Evolutionary conservation across 495 filamentous ascomycete genomes (phyloP).

Genomic region (Trypethelium eluteriae): DNA sequence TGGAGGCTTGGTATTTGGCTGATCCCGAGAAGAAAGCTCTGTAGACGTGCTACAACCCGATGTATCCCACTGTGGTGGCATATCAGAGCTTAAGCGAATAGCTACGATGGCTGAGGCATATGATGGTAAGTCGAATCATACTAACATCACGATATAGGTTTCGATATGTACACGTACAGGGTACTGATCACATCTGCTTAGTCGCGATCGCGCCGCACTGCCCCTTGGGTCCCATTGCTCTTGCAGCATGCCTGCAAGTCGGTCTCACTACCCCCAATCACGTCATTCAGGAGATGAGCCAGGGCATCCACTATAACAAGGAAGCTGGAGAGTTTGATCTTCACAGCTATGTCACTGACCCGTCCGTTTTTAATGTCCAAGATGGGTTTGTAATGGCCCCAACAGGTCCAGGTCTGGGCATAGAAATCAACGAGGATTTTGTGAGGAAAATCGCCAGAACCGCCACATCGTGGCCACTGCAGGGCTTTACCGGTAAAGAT

Average conservation of each 20-base stretch:
- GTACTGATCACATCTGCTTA: not conserved
- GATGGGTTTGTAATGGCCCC: slow-evolving; percentile 60
- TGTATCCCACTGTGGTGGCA: slow-evolving; percentile 67
- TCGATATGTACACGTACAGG: not conserved
- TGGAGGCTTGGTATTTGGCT: not conserved
- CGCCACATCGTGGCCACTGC: slow-evolving; percentile 49
- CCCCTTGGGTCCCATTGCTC: slow-evolving; percentile 65
- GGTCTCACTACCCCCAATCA: slow-evolving; percentile 60
- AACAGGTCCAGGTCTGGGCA: slow-evolving; percentile 59
- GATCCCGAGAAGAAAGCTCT: slow-evolving; percentile 48
- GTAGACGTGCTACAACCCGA: slow-evolving; percentile 74
- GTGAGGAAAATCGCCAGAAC: slow-evolving; percentile 49
- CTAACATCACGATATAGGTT: no score
- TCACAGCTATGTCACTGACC: slow-evolving; percentile 57
- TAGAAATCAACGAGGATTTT: slow-evolving; percentile 64
- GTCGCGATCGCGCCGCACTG: slow-evolving; percentile 70
- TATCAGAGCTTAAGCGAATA: slow-evolving; percentile 64
- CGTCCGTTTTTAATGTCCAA: slow-evolving; percentile 54
- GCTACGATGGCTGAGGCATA: slow-evolving; percentile 70
- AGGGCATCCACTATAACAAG: slow-evolving; percentile 73
- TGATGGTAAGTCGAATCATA: slow-evolving; percentile 39
- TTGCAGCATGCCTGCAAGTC: slow-evolving; percentile 67
- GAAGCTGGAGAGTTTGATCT: slow-evolving; percentile 58
- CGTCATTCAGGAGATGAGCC: slow-evolving; percentile 72
- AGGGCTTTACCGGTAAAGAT: slow-evolving; percentile 63